Conservation (phyloP, 164 flowering plant genomes). For the Magnolia sinica region DNA sequence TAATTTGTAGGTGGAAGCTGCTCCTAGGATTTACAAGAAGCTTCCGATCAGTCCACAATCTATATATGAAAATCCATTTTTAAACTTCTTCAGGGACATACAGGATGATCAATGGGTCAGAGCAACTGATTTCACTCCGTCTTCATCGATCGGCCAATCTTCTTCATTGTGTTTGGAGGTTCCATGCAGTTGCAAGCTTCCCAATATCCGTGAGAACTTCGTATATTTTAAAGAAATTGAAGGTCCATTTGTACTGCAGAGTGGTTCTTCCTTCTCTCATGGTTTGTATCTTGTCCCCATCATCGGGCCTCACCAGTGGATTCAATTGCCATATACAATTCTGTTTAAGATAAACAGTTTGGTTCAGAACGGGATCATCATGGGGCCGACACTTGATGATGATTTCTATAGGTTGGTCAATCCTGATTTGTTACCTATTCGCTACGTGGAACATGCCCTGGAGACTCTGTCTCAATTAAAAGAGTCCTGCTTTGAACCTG, state of each 20-base stretch:
- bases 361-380: conserved; percentile 71
- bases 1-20: conserved; percentile 45
- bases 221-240: conserved; percentile 40
- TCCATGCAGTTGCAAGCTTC: conserved; percentile 34
- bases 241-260: conserved; percentile 32
- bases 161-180: conserved; percentile 71
- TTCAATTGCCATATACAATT: conserved; percentile 56
- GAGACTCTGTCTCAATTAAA: conserved; percentile 56
- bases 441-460: conserved; percentile 52
- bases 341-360: conserved; percentile 59
- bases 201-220: conserved; percentile 46
- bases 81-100: conserved; percentile 41
- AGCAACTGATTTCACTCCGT: conserved; percentile 64
- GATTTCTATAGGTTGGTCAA: conserved; percentile 48
- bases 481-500: conserved; percentile 82
- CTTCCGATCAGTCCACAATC: conserved; percentile 11
- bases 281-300: conserved; percentile 57
- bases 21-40: conserved; percentile 66
- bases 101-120: conserved; percentile 69
- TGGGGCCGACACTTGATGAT: conserved; percentile 58
- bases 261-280: conserved; percentile 34
- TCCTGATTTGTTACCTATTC: conserved; percentile 30
- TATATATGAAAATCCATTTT: conserved; percentile 19
- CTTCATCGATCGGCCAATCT: conserved; percentile 64
- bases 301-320: conserved; percentile 38